phyloP scores from a whole-genome alignment of 2,329 filamentous ascomycete species.

The Colletotrichum spinosum region DNA sequence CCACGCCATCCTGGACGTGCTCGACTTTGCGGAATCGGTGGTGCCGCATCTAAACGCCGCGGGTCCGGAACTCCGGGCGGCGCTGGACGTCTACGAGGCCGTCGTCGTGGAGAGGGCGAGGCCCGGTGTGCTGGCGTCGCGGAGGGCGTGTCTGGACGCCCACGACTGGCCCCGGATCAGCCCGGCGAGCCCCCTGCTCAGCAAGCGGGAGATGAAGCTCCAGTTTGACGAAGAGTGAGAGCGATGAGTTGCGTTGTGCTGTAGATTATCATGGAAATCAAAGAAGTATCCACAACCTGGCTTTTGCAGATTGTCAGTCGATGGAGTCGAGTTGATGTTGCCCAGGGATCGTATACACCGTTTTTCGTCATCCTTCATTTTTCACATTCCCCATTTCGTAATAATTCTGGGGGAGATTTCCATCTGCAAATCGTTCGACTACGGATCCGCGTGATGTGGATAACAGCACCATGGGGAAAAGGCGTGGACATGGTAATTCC shows the following conservation, averaged over 20 bases:
- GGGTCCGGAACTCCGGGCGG: constrained; percentile 40
- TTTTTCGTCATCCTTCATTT: background rate
- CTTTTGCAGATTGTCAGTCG: too few species aligned
- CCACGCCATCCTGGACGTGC: constrained; percentile 65
- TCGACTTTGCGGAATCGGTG: constrained; percentile 54
- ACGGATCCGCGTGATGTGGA: constrained; percentile 20
- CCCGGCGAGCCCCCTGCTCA: constrained; percentile 50
- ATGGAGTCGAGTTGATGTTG: too few species aligned
- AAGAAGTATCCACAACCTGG: background rate
- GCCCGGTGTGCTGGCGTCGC: constrained; percentile 60
- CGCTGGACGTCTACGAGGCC: constrained; percentile 56
- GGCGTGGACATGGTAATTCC: background rate
- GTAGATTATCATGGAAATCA: background rate
- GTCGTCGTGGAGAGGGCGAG: constrained; percentile 55
- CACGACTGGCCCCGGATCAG: constrained; percentile 60
- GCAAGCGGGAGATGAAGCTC: constrained; percentile 50
- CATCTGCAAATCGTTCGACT: constrained; percentile 9
- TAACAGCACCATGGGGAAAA: background rate
- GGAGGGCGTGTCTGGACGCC: constrained; percentile 66
- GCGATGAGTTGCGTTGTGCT: background rate
- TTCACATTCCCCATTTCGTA: too few species aligned
- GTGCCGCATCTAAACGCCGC: constrained; percentile 37
- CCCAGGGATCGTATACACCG: background rate
- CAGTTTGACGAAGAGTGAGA: constrained; percentile 44
- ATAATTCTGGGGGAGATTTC: background rate